Conservation (phyloP, 1,284 basidiomycete species). For the Cystobasidium pallidum region DNA sequence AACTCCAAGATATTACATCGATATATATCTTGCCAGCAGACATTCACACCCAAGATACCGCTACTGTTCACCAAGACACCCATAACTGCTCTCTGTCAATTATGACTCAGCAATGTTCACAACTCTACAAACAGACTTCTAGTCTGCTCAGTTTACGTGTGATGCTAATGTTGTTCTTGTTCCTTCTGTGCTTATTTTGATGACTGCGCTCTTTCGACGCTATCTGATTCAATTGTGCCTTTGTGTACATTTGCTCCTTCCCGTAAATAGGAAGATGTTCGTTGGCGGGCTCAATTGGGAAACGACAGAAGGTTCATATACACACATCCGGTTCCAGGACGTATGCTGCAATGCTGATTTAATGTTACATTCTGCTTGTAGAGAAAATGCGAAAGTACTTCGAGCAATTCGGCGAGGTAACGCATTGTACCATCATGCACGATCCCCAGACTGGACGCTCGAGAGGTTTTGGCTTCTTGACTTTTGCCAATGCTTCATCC, state of each 20-base stretch:
- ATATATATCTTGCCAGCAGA: slow-evolving; percentile 8
- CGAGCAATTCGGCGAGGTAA: slow-evolving; percentile 84
- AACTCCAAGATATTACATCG: slow-evolving; percentile 17
- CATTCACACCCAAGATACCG: slow-evolving; percentile 23
- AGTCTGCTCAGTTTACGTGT: not conserved
- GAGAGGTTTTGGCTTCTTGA: slow-evolving; percentile 90
- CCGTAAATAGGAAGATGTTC: slow-evolving; percentile 85
- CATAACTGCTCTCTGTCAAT: slow-evolving; percentile 8
- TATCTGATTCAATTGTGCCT: slow-evolving; percentile 44
- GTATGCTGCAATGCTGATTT: slow-evolving; percentile 57
- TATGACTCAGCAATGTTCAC: slow-evolving; percentile 2
- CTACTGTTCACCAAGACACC: slow-evolving; percentile 25
- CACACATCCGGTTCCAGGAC: not conserved
- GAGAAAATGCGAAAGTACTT: slow-evolving; percentile 84
- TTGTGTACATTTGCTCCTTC: slow-evolving; percentile 41
- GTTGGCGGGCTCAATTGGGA: slow-evolving; percentile 97
- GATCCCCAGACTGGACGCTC: slow-evolving; percentile 83
- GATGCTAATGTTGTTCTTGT: slow-evolving; percentile 21
- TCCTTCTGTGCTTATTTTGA: not conserved
- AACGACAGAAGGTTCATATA: slow-evolving; percentile 76
- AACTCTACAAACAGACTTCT: not conserved
- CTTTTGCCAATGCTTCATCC: slow-evolving; percentile 80
- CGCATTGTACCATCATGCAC: slow-evolving; percentile 92
- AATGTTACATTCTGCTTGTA: slow-evolving; percentile 54
- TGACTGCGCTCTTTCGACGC: slow-evolving; percentile 36